Base-by-base conservation (phyloP, 2,329 filamentous ascomycete genomes). In the Aspergillus sp. region DNA sequence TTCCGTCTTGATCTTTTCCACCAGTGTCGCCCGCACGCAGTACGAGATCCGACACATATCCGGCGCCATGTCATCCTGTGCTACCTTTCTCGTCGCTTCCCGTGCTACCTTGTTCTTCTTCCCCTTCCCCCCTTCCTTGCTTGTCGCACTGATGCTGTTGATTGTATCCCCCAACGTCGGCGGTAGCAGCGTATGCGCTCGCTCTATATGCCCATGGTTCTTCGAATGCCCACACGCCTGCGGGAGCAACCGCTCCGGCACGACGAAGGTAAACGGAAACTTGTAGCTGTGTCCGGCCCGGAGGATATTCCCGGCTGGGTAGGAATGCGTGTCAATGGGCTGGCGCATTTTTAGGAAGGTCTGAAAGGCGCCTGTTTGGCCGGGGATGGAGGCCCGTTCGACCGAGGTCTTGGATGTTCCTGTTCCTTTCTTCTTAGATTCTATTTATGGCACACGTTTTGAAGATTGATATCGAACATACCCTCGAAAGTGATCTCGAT, bases 251-350 rank as follows among this genome's bases (percentile, higher is more conserved):
- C 75, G 74, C 32, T 76, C 69, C 0, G 82, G 82, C 1, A 85
- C 71, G 46, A 80, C 78, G 57, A 85, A 85, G 28, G 73, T 74
- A 59, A 85, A 85, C 1, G 79, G 77, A 48, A 83, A 80, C 6
- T 63, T 71, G 61, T 84, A 83, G 7, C 67, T 71, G 50, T 68
- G 70, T 8, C 75, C 76, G n/a, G 75, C 72, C 55, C 75, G 69
- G 2, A 81, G 65, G 4, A 81, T 66, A 28, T 75, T 70, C 34
- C 78, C 73, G 32, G 71, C 68, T 0, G 81, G 81, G 48, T 81
- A 76, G n/a, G 66, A 62, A 10, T 66, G 58, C 2, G 75, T 62
- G 38, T 75, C 61, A 33, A 82, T 75, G 3, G 82, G 82, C 58
- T 84, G 81, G 48, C 71, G 72, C 29, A 85, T 71, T 49, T 77